phyloP scores from a whole-genome alignment of 495 filamentous ascomycete species.

The Xylaria telfairii region DNA sequence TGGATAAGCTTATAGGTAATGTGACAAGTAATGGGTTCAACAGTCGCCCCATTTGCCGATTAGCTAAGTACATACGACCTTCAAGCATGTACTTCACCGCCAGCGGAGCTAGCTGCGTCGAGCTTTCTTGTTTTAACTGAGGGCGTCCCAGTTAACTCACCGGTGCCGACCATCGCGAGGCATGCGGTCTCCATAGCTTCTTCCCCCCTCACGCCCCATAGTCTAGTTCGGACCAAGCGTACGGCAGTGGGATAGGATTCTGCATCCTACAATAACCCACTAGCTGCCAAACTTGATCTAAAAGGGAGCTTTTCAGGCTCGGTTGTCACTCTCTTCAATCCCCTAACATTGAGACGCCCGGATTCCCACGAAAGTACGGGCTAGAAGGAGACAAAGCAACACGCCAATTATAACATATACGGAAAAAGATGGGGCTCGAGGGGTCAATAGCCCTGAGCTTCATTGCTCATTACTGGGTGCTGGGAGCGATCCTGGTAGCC shows the following conservation, averaged over 20 bases:
- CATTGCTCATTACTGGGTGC: conserved; percentile 57
- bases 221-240: neutral
- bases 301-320: neutral
- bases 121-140: conserved; percentile 8
- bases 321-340: neutral
- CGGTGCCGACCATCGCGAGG: conserved; percentile 9
- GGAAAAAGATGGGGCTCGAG: conserved; percentile 29
- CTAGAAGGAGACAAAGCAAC: neutral
- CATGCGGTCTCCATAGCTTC: neutral
- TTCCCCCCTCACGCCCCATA: neutral
- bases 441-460: conserved; percentile 40
- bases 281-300: neutral
- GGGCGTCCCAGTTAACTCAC: neutral
- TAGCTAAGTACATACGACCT: conserved; percentile 14
- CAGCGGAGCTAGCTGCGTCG: neutral
- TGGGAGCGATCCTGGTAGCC: conserved; percentile 39
- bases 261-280: neutral
- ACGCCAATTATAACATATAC: neutral
- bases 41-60: conserved; percentile 20
- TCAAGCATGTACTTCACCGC: conserved; percentile 11
- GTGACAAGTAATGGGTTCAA: conserved; percentile 1
- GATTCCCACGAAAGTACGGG: neutral
- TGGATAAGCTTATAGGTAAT: conserved; percentile 24
- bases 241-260: neutral
- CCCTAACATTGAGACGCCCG: neutral